phyloP scores from a whole-genome alignment of 768 basidiomycete genomes.

The Kwoniella newhampshirensis region DNA sequence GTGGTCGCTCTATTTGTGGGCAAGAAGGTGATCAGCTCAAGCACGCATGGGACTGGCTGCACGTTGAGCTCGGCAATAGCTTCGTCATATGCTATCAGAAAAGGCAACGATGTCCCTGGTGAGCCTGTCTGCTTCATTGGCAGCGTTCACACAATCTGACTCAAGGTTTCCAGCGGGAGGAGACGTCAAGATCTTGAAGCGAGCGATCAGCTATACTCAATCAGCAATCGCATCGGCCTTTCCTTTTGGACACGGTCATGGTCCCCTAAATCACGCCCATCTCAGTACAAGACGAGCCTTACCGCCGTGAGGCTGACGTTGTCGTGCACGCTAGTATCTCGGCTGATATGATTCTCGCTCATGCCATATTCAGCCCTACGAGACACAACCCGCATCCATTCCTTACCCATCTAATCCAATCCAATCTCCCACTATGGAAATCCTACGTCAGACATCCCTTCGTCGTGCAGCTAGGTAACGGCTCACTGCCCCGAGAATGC shows the following conservation, averaged over 20 bases:
- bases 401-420: conserved; percentile 64
- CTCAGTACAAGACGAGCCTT: conserved; percentile 59
- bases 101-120: conserved; percentile 3
- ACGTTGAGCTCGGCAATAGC: conserved; percentile 83
- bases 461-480: conserved; percentile 70
- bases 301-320: conserved; percentile 62
- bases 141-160: background rate
- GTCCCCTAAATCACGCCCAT: conserved; percentile 85
- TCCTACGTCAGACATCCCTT: conserved; percentile 70
- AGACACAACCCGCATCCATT: conserved; percentile 67
- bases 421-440: conserved; percentile 54
- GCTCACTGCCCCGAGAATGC: conserved; percentile 64
- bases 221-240: conserved; percentile 69
- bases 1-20: conserved; percentile 29
- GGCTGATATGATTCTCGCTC: no score
- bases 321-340: no score
- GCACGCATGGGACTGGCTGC: conserved; percentile 89
- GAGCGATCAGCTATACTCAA: conserved; percentile 72
- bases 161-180: background rate
- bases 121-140: background rate
- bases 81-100: conserved; percentile 48
- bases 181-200: conserved; percentile 58
- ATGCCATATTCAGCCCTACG: conserved; percentile 59
- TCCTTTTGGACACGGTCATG: conserved; percentile 70
- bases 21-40: conserved; percentile 28